These are phyloP conservation scores for Colletotrichum plurivorum DNA, from an alignment of 2,329 filamentous ascomycete genomes.

Conservation along the genomic window DNA sequence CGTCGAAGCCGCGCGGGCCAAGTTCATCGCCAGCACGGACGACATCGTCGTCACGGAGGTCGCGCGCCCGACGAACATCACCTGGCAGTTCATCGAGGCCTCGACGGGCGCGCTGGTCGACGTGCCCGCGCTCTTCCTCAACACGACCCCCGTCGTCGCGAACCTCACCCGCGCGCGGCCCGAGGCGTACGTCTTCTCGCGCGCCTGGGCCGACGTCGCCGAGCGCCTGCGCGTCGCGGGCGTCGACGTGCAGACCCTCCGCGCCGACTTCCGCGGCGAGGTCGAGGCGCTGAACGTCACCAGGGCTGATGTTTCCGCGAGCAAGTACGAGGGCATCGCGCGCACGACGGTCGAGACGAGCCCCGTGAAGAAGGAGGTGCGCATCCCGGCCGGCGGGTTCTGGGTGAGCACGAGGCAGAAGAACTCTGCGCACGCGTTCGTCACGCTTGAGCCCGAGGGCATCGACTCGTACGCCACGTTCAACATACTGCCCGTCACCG, in stretches of 20 bases:
- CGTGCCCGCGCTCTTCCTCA: slow-evolving; percentile 47
- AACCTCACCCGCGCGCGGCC: slow-evolving; percentile 50
- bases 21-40: slow-evolving; percentile 47
- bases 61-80: slow-evolving; percentile 40
- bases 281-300: slow-evolving; percentile 49
- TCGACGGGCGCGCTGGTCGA: slow-evolving; percentile 47
- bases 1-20: slow-evolving; percentile 44
- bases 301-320: slow-evolving; percentile 39
- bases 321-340: slow-evolving; percentile 48
- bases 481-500: slow-evolving; percentile 47
- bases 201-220: slow-evolving; percentile 47
- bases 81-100: slow-evolving; percentile 46
- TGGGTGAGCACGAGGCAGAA: slow-evolving; percentile 50
- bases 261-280: slow-evolving; percentile 43
- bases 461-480: slow-evolving; percentile 51
- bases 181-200: slow-evolving; percentile 48
- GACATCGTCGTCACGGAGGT: slow-evolving; percentile 49
- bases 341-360: slow-evolving; percentile 44
- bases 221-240: slow-evolving; percentile 46
- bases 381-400: slow-evolving; percentile 48
- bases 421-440: slow-evolving; percentile 48
- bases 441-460: slow-evolving; percentile 50
- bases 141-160: slow-evolving; percentile 45
- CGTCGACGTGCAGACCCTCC: slow-evolving; percentile 45
- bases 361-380: slow-evolving; percentile 39